A percentile compares a stretch with the other conserved stretches of the same genome.
Evolutionary conservation across 1,284 basidiomycete genomes (phyloP).

Genomic region (Somion occarium): DNA sequence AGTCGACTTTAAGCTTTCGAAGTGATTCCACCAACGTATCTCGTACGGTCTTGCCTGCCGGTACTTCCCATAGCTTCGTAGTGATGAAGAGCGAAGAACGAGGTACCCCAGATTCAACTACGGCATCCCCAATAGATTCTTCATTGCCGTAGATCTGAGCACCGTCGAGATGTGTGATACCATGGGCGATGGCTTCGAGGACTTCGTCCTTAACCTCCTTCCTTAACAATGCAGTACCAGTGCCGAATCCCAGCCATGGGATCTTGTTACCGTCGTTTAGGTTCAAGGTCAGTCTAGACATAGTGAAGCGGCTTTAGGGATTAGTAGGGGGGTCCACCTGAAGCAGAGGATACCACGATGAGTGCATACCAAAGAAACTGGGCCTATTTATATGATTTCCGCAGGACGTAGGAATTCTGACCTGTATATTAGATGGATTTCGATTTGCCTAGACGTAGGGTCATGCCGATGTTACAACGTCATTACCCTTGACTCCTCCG

Average conservation of each 20-base stretch:
- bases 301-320: too few relatives aligned
- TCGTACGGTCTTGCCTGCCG: constrained; percentile 42
- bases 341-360: too few relatives aligned
- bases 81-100: constrained; percentile 60
- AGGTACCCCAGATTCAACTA: constrained; percentile 48
- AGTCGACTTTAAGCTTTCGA: constrained; percentile 55
- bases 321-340: too few relatives aligned
- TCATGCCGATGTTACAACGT: too few relatives aligned
- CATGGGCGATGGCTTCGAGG: constrained; percentile 49
- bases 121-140: constrained; percentile 45
- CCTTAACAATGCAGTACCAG: constrained; percentile 53
- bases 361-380: too few relatives aligned
- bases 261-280: constrained; percentile 56
- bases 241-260: constrained; percentile 68
- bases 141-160: constrained; percentile 69
- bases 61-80: constrained; percentile 49
- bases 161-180: constrained; percentile 68
- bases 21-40: constrained; percentile 50
- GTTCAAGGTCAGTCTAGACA: constrained; percentile 36
- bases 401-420: too few relatives aligned
- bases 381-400: too few relatives aligned
- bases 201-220: constrained; percentile 50
- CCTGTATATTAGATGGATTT: too few relatives aligned
- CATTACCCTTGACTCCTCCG: too few relatives aligned
- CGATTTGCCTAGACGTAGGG: too few relatives aligned